Evolutionary conservation across 169 alveolate species (phyloP).

Genomic region (Babesia sp.): DNA sequence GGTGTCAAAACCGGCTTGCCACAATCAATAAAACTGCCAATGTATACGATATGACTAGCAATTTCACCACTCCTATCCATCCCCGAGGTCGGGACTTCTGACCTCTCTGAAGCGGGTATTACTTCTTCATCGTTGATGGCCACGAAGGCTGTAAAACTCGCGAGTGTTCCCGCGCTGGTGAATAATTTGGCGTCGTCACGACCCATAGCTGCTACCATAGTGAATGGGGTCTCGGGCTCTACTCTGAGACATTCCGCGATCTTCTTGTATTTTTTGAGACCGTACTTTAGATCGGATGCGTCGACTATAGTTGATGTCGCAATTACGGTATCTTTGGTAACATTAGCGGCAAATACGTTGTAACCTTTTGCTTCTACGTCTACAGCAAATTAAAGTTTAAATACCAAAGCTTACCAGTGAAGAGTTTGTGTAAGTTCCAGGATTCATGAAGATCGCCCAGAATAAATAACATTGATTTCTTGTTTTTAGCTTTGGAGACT

Average conservation of each 20-base stretch:
- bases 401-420: background rate
- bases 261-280: background rate
- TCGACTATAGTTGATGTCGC: background rate
- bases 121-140: background rate
- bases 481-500: background rate
- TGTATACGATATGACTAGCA: constrained; percentile 17
- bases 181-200: background rate
- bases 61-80: too few species aligned
- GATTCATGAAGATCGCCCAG: background rate
- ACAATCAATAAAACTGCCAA: constrained; percentile 20
- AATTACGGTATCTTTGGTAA: background rate
- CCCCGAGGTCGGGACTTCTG: too few species aligned
- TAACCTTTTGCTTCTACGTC: background rate
- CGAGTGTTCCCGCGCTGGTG: background rate
- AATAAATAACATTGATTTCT: background rate
- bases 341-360: background rate
- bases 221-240: background rate
- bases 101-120: too few species aligned
- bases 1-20: background rate
- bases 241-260: background rate
- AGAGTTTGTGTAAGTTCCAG: background rate
- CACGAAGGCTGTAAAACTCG: background rate
- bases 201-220: background rate
- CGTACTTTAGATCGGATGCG: background rate
- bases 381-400: background rate